A percentile compares a stretch with the other conserved stretches of the same genome.
phyloP scores from a whole-genome alignment of 129 eudicot genomes.

The Heracleum sosnowskyi region DNA sequence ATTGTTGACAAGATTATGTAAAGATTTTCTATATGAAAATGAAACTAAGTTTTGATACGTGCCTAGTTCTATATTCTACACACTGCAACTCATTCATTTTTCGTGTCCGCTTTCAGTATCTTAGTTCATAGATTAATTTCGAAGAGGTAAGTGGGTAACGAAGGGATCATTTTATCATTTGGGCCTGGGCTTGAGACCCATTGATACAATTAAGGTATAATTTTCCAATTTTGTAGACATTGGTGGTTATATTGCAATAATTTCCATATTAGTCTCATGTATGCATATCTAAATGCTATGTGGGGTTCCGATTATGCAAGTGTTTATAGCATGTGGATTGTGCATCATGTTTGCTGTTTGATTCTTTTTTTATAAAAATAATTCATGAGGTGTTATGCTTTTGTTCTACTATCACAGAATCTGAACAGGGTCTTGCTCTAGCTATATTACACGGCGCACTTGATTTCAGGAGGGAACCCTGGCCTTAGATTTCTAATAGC shows the following conservation, averaged over 20 bases:
- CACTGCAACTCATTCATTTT: neutral
- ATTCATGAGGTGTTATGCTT: too few species aligned
- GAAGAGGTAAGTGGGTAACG: neutral
- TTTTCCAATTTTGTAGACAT: too few species aligned
- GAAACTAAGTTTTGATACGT: neutral
- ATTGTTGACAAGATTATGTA: neutral
- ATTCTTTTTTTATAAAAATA: too few species aligned
- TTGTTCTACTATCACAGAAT: too few species aligned
- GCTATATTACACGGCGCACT: too few species aligned
- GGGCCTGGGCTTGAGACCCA: neutral
- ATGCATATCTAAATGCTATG: neutral
- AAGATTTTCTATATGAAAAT: neutral
- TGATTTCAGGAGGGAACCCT: too few species aligned
- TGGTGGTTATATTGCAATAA: neutral
- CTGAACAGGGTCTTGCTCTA: too few species aligned
- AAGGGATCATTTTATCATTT: neutral
- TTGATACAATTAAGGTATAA: neutral
- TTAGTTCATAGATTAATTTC: neutral
- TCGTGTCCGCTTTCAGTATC: neutral
- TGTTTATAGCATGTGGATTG: too few species aligned
- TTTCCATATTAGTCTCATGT: neutral
- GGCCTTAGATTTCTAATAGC: too few species aligned
- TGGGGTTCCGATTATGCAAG: too few species aligned
- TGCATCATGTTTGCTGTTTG: too few species aligned
- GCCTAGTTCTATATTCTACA: neutral